Percentiles rank a stretch among this genome's conserved stretches.
These are phyloP conservation scores for Mycena vitilis DNA, from an alignment of 768 basidiomycete genomes.

Conservation along the genomic window DNA sequence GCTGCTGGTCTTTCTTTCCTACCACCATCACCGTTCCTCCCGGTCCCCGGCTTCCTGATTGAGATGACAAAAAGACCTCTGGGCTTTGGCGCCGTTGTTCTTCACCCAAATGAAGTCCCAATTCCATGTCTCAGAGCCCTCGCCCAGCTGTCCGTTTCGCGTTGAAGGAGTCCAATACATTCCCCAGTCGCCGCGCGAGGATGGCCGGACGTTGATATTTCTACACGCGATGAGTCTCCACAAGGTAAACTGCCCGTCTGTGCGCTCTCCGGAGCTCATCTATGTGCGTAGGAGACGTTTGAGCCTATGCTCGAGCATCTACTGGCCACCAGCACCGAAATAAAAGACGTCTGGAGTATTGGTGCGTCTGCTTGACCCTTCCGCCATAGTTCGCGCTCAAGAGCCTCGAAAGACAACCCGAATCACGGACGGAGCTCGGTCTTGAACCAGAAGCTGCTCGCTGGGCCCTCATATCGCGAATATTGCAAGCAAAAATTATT, in stretches of 20 bases:
- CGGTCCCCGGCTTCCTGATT: not conserved
- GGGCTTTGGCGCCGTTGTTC: not conserved
- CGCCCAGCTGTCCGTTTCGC: constrained; percentile 17
- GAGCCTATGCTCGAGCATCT: constrained; percentile 17
- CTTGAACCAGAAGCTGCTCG: constrained; percentile 16
- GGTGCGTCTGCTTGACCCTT: constrained; percentile 11
- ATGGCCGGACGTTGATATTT: constrained; percentile 22
- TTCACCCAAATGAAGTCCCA: constrained; percentile 12
- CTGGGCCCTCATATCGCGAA: constrained; percentile 12
- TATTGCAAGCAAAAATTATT: constrained; percentile 11
- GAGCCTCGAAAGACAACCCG: constrained; percentile 1
- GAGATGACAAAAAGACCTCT: not conserved
- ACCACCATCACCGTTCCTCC: too few species aligned
- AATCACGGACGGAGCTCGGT: constrained; percentile 20
- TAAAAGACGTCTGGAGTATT: constrained; percentile 24
- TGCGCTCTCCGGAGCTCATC: too few species aligned
- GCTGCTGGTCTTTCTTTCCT: too few species aligned
- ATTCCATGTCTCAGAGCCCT: constrained; percentile 13
- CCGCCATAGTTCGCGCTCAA: too few species aligned
- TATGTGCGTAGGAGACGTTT: constrained; percentile 13
- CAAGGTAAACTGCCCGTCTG: not conserved
- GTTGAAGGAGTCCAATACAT: constrained; percentile 11
- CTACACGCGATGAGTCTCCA: constrained; percentile 25
- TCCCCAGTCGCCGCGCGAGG: constrained; percentile 9
- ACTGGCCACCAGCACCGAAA: not conserved